Evolutionary conservation across 345 rosid genomes (phyloP), one percentile per base, ranked within the genome.

Genomic region (Orychophragmus violaceus): DNA sequence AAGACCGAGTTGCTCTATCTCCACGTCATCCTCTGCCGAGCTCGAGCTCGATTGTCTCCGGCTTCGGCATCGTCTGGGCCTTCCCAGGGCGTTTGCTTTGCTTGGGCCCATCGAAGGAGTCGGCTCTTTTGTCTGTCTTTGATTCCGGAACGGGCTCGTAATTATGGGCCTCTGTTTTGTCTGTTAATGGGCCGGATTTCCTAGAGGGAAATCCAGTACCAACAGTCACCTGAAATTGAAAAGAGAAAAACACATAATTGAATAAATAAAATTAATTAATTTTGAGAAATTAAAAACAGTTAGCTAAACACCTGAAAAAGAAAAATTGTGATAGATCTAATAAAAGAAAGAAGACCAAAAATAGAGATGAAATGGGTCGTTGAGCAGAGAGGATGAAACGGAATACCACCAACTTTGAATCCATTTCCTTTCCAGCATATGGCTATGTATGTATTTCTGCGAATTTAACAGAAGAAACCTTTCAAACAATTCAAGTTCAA

Each of bases 351-450:
- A 72, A 71, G 53, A 58, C 71, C 66, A 64, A 72, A 72, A 66
- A 73, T 73, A 73, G 72, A 73, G 41, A 55, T 33, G 36, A 56
- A 59, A 69, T 51, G 56, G 60, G 66, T 69, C 44, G 27, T 72
- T 59, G 66, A 73, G 58, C 30, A 64, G 11, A 73, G 68, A 51
- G 70, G 66, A 77, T 35, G 71, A 58, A 64, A 53, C 74, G 78
- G 71, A 59, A 59, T 10, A 52, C 72, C 77, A 73, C 72, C 72
- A 73, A 73, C 72, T 50, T 72, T 59, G 18, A 66, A 50, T 73
- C 66, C 35, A 29, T 25, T 57, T 32, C 12, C 37, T 59, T 73
- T 30, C 25, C 8, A 46, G 27, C 55, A 67, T 50, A 64, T 64
- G 35, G n/a, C 6, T 72, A 36, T 46, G 59, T 72, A 64, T 57